These are phyloP conservation scores for Fusarium dlaminii DNA, from an alignment of 2,329 filamentous ascomycete species.

Conservation along the genomic window DNA sequence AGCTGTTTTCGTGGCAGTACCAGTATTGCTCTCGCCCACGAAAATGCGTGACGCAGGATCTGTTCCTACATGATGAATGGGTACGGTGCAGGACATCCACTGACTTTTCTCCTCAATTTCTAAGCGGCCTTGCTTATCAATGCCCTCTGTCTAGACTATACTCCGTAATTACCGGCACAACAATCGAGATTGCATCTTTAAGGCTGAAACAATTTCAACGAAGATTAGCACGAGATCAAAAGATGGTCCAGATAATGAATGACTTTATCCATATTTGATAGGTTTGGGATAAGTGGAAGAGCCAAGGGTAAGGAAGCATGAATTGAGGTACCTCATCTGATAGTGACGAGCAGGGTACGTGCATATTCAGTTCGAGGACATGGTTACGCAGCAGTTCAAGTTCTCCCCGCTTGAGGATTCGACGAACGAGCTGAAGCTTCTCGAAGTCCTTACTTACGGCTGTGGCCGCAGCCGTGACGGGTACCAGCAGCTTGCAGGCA, in stretches of 20 bases:
- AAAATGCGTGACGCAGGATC: slow-evolving; percentile 14
- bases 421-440: slow-evolving; percentile 23
- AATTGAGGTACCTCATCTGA: background rate
- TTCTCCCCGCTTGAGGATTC: slow-evolving; percentile 5
- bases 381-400: slow-evolving; percentile 19
- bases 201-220: slow-evolving; percentile 29
- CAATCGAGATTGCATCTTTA: slow-evolving; percentile 30
- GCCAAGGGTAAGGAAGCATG: background rate
- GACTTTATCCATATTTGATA: background rate
- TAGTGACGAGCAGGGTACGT: slow-evolving; percentile 1
- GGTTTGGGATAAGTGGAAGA: background rate
- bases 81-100: background rate
- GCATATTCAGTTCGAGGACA: slow-evolving; percentile 6
- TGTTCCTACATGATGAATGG: slow-evolving; percentile 29
- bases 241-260: background rate
- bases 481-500: slow-evolving; percentile 28
- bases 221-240: slow-evolving; percentile 2
- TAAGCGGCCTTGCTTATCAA: background rate
- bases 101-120: background rate
- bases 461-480: slow-evolving; percentile 24
- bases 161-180: slow-evolving; percentile 9
- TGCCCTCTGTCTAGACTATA: background rate
- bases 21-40: background rate
- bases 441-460: slow-evolving; percentile 17
- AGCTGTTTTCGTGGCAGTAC: background rate